Base-by-base conservation (phyloP, 1,284 basidiomycete species). In the Volvariella volvacea region DNA sequence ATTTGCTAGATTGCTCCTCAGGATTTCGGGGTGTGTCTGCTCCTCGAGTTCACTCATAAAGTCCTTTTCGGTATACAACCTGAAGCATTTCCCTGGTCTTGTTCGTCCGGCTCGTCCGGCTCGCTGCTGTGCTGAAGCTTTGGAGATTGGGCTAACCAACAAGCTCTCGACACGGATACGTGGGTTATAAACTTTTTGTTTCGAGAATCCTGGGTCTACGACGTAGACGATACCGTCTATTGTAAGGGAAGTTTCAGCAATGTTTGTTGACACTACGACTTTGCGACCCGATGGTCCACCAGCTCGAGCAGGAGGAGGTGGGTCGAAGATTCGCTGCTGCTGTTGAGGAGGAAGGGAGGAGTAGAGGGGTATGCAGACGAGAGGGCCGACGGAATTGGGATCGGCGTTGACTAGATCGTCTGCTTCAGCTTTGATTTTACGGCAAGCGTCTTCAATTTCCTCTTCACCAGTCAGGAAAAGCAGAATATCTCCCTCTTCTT, bases 201-300 rank as follows among this genome's bases (percentile, higher is more conserved):
- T 95, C 8, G 90, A 92, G 71, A 96, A 95, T 0, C 95, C 95
- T 0, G 96, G 93, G 62, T 99, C 95, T 37, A 99, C 92, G 46
- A 99, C 95, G 59, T 98, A 99, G 10, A 99, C 93, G 58, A 99
- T 98, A 19, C 95, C 96, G 55, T 98, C 95, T 50, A 99, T 98
- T 1, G 95, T 99, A 30, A 99, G 69, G 8, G 92, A 96, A 0
- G 96, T 99, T 67, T 99, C 95, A 6, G 96, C 96, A 50, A 99
- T 95, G 65, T 99, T 99, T 28, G 96, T 99, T 10, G 92, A 92
- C 1, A 99, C 72, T 40, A 99, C 91, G 22, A 98, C 81, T 65
- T 99, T 99, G 50, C 95, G 80, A 0, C 94, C 92, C 0, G 88
- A 83, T 0, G 91, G 85, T 1, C 91, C 87, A 46, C 74, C 81